Conservation (phyloP, 176 grass and related monocot genomes). For the Microstegium vimineum region DNA sequence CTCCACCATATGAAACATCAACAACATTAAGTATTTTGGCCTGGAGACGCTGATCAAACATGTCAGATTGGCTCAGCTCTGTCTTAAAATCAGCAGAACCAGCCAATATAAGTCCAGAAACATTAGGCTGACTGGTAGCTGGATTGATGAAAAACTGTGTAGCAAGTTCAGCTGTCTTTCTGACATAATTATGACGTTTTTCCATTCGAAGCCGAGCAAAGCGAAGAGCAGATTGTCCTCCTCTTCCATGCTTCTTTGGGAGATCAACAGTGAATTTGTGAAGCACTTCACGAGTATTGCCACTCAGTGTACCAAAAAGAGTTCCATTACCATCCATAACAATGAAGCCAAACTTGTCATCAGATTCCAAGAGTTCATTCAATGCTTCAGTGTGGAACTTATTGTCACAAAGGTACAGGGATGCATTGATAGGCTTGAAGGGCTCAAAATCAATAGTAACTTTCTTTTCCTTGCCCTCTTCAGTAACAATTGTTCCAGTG, state of each 20-base stretch:
- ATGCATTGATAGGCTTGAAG: constrained; percentile 70
- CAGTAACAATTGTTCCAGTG: constrained; percentile 66
- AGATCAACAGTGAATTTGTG: constrained; percentile 76
- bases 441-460: constrained; percentile 78
- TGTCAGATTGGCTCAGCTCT: constrained; percentile 73
- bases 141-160: constrained; percentile 80
- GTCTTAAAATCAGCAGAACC: constrained; percentile 82
- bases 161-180: constrained; percentile 76
- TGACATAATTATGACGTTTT: constrained; percentile 72
- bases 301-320: constrained; percentile 68
- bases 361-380: constrained; percentile 74
- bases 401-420: constrained; percentile 71
- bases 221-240: constrained; percentile 70
- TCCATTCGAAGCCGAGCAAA: constrained; percentile 76
- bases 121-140: constrained; percentile 77
- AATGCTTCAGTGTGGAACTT: constrained; percentile 77
- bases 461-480: constrained; percentile 82
- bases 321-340: constrained; percentile 81
- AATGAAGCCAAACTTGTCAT: constrained; percentile 83
- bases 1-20: constrained; percentile 75
- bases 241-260: constrained; percentile 77
- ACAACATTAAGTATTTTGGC: constrained; percentile 76
- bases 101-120: constrained; percentile 69
- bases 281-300: constrained; percentile 71
- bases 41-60: constrained; percentile 78